phyloP scores from a whole-genome alignment of 1,284 basidiomycete genomes.

The Cutaneotrichosporon sp. region DNA sequence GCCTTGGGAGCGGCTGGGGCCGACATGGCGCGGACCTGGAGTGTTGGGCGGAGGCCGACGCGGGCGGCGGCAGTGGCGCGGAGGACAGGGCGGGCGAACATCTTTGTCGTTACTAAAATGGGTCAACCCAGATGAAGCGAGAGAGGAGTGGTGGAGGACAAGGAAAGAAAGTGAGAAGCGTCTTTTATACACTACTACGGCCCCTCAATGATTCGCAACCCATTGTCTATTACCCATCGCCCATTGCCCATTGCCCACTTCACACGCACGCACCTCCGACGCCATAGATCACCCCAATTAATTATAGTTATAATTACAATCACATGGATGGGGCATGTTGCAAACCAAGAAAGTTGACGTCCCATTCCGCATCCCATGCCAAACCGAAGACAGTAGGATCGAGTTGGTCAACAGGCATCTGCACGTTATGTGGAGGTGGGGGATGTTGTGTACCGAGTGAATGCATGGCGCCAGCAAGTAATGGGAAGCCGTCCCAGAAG shows the following conservation, averaged over 20 bases:
- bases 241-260: not conserved
- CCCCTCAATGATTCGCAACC: not conserved
- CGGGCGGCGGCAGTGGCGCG: not conserved
- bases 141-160: not conserved
- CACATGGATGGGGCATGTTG: not conserved
- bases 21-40: not conserved
- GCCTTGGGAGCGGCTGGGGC: not conserved
- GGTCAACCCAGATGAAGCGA: not conserved
- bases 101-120: not conserved
- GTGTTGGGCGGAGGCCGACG: not conserved
- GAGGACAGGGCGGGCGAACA: not conserved
- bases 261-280: not conserved
- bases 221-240: not conserved
- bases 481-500: conserved; percentile 30
- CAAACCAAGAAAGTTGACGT: conserved; percentile 17
- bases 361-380: conserved; percentile 26
- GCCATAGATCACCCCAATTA: not conserved
- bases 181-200: not conserved
- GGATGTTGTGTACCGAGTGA: conserved; percentile 6
- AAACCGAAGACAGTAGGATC: conserved; percentile 4
- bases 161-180: not conserved
- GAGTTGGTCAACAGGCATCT: not conserved
- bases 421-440: not conserved
- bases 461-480: conserved; percentile 26
- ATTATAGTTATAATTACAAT: not conserved